These are phyloP conservation scores for Aphanomyces euteiches DNA, from an alignment of 352 stramenopile genomes.

Conservation along the genomic window DNA sequence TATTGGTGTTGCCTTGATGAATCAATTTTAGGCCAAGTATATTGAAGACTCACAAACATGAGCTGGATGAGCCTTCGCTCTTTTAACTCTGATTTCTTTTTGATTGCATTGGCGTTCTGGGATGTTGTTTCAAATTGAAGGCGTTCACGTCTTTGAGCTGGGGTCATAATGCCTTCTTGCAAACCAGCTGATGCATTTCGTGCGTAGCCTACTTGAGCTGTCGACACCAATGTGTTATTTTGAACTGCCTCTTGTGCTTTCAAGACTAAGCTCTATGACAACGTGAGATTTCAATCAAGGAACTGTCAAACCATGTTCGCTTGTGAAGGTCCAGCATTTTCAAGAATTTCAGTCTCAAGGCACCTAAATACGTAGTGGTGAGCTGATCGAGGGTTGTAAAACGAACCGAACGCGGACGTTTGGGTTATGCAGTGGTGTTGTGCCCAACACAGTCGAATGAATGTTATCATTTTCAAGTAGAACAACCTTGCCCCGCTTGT, in stretches of 20 bases:
- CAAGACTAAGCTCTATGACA: too few relatives aligned
- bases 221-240: conserved; percentile 22
- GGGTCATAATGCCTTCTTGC: conserved; percentile 70
- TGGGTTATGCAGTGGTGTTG: conserved; percentile 18
- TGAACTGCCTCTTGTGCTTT: background rate
- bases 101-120: conserved; percentile 45
- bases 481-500: conserved; percentile 22
- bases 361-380: background rate
- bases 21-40: too few relatives aligned
- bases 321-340: conserved; percentile 5
- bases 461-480: conserved; percentile 29
- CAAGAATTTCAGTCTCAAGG: conserved; percentile 24
- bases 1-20: conserved; percentile 20
- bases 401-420: conserved; percentile 20
- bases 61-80: conserved; percentile 64
- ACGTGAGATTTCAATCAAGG: too few relatives aligned
- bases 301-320: background rate
- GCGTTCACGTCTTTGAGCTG: conserved; percentile 61
- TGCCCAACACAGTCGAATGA: conserved; percentile 24
- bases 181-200: conserved; percentile 42
- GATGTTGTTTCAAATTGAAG: conserved; percentile 62
- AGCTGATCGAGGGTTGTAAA: too few relatives aligned
- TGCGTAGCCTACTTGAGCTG: conserved; percentile 14
- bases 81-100: conserved; percentile 58
- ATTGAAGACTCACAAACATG: conserved; percentile 42